These are phyloP conservation scores for Pachyrhizus erosus DNA, from an alignment of 306 rosid genomes.

Conservation along the genomic window DNA sequence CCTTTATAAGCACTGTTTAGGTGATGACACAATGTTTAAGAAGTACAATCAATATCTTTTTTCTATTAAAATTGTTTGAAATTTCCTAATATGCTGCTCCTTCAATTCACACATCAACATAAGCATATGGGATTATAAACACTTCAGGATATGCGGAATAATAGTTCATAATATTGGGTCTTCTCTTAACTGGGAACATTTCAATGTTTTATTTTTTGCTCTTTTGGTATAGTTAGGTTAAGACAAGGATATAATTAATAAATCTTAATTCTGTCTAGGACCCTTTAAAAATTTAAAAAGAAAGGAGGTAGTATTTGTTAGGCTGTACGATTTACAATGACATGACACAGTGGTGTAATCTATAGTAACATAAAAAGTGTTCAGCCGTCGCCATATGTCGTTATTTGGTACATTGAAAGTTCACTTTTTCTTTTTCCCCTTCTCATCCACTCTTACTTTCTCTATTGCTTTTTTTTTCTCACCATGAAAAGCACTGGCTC, in stretches of 20 bases:
- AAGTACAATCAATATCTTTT: background rate
- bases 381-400: no score
- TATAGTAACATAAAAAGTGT: no score
- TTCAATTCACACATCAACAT: background rate
- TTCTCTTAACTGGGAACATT: background rate
- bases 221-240: background rate
- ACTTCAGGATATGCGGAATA: background rate
- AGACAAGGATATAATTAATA: background rate
- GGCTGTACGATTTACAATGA: background rate
- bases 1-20: background rate
- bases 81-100: background rate
- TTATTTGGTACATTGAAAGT: no score
- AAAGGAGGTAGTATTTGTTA: background rate
- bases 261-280: background rate
- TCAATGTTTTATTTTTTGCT: background rate
- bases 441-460: no score
- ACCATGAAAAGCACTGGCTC: no score
- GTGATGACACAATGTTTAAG: background rate
- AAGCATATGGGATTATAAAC: background rate
- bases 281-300: background rate
- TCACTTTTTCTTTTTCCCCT: no score
- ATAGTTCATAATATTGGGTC: background rate
- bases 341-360: background rate
- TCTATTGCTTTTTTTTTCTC: no score
- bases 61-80: background rate